Evolutionary conservation across 2,329 filamentous ascomycete genomes (phyloP).

Genomic region (Allantophomopsis lycopodina): DNA sequence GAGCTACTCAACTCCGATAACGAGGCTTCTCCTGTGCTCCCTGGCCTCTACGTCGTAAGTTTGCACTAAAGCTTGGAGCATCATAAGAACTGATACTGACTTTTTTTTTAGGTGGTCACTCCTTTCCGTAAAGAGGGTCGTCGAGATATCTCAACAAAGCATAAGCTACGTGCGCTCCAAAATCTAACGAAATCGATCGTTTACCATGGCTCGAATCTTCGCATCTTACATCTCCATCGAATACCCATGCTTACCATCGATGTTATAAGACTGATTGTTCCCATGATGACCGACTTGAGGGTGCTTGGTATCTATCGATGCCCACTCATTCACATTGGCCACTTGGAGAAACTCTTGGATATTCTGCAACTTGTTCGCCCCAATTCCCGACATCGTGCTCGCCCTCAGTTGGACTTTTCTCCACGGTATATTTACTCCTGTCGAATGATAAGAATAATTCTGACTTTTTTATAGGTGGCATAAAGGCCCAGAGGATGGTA

Average conservation of each 20-base stretch:
- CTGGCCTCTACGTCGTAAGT: too few species aligned
- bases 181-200: constrained; percentile 1
- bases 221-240: constrained; percentile 14
- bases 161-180: constrained; percentile 4
- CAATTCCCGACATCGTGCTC: not conserved
- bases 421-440: too few species aligned
- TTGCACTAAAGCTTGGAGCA: too few species aligned
- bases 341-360: constrained; percentile 9
- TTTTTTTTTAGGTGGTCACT: too few species aligned
- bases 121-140: too few species aligned
- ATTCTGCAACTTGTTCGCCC: constrained; percentile 7
- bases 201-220: constrained; percentile 1
- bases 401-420: too few species aligned
- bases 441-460: too few species aligned
- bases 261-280: constrained; percentile 11
- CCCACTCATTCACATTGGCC: constrained; percentile 12
- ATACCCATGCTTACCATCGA: constrained; percentile 10
- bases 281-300: constrained; percentile 11
- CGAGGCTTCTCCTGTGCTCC: not conserved
- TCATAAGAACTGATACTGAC: too few species aligned
- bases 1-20: constrained; percentile 1
- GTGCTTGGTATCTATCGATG: constrained; percentile 15
- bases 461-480: constrained; percentile 2
- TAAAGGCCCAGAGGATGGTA: constrained; percentile 8
- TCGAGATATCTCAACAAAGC: too few species aligned